Evolutionary conservation across 345 rosid species (phyloP).

Genomic region (Ceriops zippeliana): DNA sequence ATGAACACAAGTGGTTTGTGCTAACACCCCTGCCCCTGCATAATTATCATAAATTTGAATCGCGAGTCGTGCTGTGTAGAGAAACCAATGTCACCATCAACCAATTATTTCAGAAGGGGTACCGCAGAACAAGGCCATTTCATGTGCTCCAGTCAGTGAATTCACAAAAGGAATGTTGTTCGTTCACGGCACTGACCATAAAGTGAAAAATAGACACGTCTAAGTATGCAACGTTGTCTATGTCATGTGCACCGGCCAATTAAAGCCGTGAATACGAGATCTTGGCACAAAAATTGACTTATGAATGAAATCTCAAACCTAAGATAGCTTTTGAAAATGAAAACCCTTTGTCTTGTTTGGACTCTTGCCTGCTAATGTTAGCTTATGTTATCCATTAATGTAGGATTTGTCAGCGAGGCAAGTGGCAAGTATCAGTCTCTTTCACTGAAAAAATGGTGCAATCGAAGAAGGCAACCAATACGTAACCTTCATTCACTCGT

Average conservation of each 20-base stretch:
- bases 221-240: background rate
- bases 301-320: too few relatives aligned
- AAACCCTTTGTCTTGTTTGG: too few relatives aligned
- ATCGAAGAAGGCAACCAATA: background rate
- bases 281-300: background rate
- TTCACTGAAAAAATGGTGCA: background rate
- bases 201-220: too few relatives aligned
- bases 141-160: background rate
- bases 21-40: background rate
- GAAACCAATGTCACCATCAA: background rate
- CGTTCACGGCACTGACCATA: slow-evolving; percentile 6
- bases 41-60: background rate
- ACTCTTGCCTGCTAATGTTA: too few relatives aligned
- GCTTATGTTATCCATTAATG: background rate
- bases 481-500: background rate
- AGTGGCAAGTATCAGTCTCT: background rate
- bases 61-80: background rate
- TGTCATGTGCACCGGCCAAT: background rate
- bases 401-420: background rate
- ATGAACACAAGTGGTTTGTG: background rate
- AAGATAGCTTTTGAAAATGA: too few relatives aligned
- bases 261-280: background rate
- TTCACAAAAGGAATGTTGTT: background rate
- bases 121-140: background rate
- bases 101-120: background rate